These are phyloP conservation scores for Sclerotinia spermophila DNA, from an alignment of 2,329 filamentous ascomycete species.

Conservation along the genomic window DNA sequence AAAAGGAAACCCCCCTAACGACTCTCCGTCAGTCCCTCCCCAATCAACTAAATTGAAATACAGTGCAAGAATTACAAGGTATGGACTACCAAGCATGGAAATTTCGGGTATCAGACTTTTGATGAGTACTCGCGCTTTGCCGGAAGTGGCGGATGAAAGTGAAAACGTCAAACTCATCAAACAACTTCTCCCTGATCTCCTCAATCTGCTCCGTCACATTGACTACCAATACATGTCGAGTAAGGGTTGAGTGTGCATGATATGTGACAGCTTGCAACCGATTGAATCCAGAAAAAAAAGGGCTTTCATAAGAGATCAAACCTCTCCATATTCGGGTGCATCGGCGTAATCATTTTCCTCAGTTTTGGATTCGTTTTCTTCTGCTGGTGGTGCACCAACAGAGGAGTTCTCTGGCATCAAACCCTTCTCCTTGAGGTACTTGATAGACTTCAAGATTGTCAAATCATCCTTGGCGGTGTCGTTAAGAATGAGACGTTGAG, in stretches of 20 bases:
- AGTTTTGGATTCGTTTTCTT: constrained; percentile 24
- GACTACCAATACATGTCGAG: constrained; percentile 17
- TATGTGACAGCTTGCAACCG: background rate
- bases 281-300: constrained; percentile 4
- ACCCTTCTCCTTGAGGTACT: constrained; percentile 55
- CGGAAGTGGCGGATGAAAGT: background rate
- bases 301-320: constrained; percentile 10
- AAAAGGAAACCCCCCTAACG: background rate
- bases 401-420: constrained; percentile 36
- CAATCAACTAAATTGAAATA: constrained; percentile 6
- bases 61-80: constrained; percentile 8
- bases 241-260: background rate
- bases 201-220: constrained; percentile 9
- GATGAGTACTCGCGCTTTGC: background rate
- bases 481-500: constrained; percentile 62
- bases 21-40: background rate
- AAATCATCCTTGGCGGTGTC: constrained; percentile 67
- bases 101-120: constrained; percentile 3
- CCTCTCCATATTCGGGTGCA: constrained; percentile 24
- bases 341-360: constrained; percentile 34
- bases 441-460: constrained; percentile 61
- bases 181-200: constrained; percentile 20
- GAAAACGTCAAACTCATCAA: constrained; percentile 21
- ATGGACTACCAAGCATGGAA: background rate
- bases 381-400: constrained; percentile 29